Evolutionary conservation across 2,329 filamentous ascomycete genomes (phyloP), one percentile per base, ranked within the genome.

Genomic region (Hymenoscyphus fraxineus): DNA sequence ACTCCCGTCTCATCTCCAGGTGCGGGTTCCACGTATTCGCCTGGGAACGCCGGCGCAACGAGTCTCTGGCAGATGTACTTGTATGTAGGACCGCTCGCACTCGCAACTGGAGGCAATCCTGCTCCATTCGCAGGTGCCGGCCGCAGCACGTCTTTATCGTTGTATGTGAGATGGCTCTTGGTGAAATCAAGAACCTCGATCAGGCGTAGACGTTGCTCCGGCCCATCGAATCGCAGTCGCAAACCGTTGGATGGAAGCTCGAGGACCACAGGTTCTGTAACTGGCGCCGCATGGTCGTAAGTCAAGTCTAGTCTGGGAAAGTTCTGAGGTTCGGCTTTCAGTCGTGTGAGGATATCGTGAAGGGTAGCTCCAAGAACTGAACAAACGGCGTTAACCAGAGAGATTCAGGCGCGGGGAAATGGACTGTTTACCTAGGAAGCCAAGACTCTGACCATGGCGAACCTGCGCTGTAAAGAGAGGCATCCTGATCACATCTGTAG

Each of bases 131-230:
- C 76, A 65, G 77, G 80, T 56, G 79, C 74, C 1, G 84, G 84
- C 73, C 92, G 93, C 61, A 93, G 83, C 16, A 97, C 85, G 68
- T 96, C 91, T 61, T 88, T 87, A 67, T 86, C 85, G 72, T 92
- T 95, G 79, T 97, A 96, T 19, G 88, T 87, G 67, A 98, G 86
- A 67, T 88, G 85, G 67, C 88, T 92, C 76, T 92, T 95, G 58
- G 89, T 88, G 75, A 99, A 97, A 78, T 98, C 93, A 62, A 92
- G 78, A 7, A 98, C 87, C 77, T 99, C 95, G 70, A 99, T 92
- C 66, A 99, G 80, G 2, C 95, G 90, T 54, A 99, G 80, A 41
- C 94, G 87, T 77, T 99, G 95, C 73, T 98, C 93, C 3, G 91
- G 88, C 0, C 93, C 95, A 75, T 99, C 95, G 74, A 99, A 99